Base-by-base conservation (phyloP, 2,329 filamentous ascomycete genomes). In the Colletotrichum liaoningense region DNA sequence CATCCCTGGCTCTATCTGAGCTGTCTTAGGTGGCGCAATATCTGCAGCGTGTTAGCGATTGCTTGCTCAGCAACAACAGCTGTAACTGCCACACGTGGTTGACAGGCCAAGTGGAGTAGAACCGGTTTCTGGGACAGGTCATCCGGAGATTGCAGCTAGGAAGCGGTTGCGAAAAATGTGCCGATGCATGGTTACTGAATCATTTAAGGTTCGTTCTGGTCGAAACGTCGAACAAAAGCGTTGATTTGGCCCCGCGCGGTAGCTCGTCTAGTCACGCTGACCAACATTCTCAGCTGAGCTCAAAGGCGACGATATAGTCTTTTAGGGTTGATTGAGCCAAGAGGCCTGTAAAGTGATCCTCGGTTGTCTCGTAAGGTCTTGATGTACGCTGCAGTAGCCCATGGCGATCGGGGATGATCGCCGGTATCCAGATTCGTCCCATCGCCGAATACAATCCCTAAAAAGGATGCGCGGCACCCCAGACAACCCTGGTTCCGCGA, bases 151-250 rank as follows among this genome's bases (percentile, higher is more conserved):
- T 73, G 56, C 55, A 52, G 26, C 35, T 52, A 58, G 30, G 49
- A 54, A n/a, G 22, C 42, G 30, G 26, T 55, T 69, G 33, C 12
- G 56, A 52, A n/a, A 30, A 62, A 62, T 62, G 9, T 60, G 46
- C 60, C 49, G 46, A 70, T 33, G 19, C 67, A 71, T 66, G 67
- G 56, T 30, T 65, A 49, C 35, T 70, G 60, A 73, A 56, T 73
- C 60, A 57, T 60, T 38, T 52, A 28, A 59, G 67, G 60, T 56
- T 65, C 46, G 65, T 38, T 22, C 46, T 65, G 55, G 55, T 52
- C 56, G 24, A 35, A 69, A 64, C 22, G 33, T 26, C 33, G 28
- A 14, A 30, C 28, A 28, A 19, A 16, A 46, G 49, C 30, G 42
- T n/a, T 30, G 42, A 22, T 46, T 56, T 49, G n/a, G 70, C 66